phyloP scores from a whole-genome alignment of 768 basidiomycete genomes.

The Boletus barrowsii region DNA sequence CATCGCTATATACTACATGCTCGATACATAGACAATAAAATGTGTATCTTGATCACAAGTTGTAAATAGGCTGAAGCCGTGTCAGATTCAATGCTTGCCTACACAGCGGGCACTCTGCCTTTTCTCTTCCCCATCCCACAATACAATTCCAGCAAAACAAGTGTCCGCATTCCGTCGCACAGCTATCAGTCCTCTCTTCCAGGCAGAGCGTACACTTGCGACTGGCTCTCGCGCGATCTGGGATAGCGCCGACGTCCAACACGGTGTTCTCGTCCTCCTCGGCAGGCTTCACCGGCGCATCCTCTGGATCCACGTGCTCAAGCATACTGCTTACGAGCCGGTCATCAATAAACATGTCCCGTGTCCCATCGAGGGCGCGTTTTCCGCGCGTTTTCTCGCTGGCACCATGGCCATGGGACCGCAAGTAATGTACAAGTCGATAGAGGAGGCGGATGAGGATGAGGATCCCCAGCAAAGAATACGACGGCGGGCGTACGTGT shows the following conservation, averaged over 20 bases:
- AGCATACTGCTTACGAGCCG: constrained; percentile 58
- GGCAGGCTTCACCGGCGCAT: constrained; percentile 51
- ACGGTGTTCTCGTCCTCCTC: constrained; percentile 71
- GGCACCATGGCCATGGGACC: constrained; percentile 25
- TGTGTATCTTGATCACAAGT: constrained; percentile 49
- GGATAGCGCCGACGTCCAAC: constrained; percentile 56
- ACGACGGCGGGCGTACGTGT: constrained; percentile 74
- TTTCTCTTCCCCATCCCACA: constrained; percentile 85
- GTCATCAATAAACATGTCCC: constrained; percentile 55
- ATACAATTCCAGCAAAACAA: constrained; percentile 90
- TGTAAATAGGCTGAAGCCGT: constrained; percentile 77
- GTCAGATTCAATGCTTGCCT: constrained; percentile 70
- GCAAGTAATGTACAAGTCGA: constrained; percentile 51
- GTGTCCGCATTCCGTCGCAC: constrained; percentile 86
- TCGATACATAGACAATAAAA: constrained; percentile 2
- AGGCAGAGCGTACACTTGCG: constrained; percentile 81
- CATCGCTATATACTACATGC: constrained; percentile 22
- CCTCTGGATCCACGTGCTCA: constrained; percentile 48
- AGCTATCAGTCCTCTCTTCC: constrained; percentile 79
- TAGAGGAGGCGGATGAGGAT: constrained; percentile 62
- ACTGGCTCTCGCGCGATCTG: constrained; percentile 48
- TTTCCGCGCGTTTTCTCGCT: constrained; percentile 35
- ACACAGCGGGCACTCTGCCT: constrained; percentile 87
- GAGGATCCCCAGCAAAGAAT: constrained; percentile 79
- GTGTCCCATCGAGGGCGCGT: constrained; percentile 26